Base-by-base conservation (phyloP, 208 protist genomes). In the Porcisia hertigi region DNA sequence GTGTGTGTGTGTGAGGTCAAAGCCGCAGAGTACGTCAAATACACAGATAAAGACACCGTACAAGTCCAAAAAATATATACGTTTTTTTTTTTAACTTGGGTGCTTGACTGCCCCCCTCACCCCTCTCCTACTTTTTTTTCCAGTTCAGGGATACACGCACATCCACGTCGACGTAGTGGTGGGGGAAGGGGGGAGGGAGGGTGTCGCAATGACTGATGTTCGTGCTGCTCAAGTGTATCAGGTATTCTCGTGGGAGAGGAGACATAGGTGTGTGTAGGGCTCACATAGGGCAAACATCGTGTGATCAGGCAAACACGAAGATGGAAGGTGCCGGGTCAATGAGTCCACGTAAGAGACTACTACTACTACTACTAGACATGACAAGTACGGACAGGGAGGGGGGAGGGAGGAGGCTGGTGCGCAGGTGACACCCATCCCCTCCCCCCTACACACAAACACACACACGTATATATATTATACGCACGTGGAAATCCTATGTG, bases 361-460 rank as follows among this genome's bases (percentile, higher is more conserved):
- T 71, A 59, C 39, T 52, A 45, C 14, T 65, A 30, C 9, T 63
- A 71, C 25, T 57, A 74, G 39, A 39, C 65, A 58, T 73, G 39
- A 49, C 49, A 71, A 12, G 41, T 23, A 41, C 58, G 14, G 47
- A 30, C 41, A 25, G 43, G 23, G 41, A 69, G 60, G 5, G 43
- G 47, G 57, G 25, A 54, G n/a, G n/a, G 20, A 63, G 34, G 18
- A 53, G 39, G 25, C 20, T 49, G 9, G 30, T 12, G 41, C 60
- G 6, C 41, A 52, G 57, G 30, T 9, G 57, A 36, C 34, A 6
- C n/a, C 57, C 14, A 60, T 23, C 54, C 14, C 54, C 54, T 58
- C 18, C 5, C 54, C 25, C 55, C 18, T 30, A 14, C 14, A 36
- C 62, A 49, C 41, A 25, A 8, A 16, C 41, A 67, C 7, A 49